Conservation (phyloP, 768 basidiomycete species). For the Lentinula sp. region DNA sequence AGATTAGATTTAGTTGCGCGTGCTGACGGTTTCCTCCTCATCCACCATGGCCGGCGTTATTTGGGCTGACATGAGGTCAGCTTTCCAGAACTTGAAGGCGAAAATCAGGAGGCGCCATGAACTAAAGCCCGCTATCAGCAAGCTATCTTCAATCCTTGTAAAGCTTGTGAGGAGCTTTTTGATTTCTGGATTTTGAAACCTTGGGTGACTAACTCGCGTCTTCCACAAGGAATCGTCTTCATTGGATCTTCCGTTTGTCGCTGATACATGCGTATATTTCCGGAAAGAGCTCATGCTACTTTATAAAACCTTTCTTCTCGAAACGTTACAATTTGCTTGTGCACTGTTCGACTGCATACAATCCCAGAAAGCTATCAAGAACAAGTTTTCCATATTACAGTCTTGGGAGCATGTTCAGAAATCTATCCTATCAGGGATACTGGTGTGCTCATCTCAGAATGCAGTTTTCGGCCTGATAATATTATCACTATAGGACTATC, state of each 20-base stretch:
- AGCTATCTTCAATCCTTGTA: background rate
- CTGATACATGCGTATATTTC: background rate
- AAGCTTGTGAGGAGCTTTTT: background rate
- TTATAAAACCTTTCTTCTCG: background rate
- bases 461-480: slow-evolving; percentile 6
- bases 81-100: background rate
- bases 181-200: too few relatives aligned
- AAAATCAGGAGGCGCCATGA: background rate
- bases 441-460: slow-evolving; percentile 25
- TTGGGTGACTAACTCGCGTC: background rate
- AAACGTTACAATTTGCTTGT: background rate
- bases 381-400: background rate
- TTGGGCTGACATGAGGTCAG: slow-evolving; percentile 1
- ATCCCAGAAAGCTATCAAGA: background rate
- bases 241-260: background rate
- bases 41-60: background rate
- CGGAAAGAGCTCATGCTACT: background rate
- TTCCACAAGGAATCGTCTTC: background rate
- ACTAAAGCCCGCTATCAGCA: background rate
- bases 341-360: slow-evolving; percentile 1
- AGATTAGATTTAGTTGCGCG: background rate
- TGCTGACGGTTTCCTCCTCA: background rate
- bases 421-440: slow-evolving; percentile 46
- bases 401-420: slow-evolving; percentile 42
- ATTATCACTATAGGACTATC: background rate